Base-by-base conservation (phyloP, 2,329 filamentous ascomycete species). In the Plectosphaerella cucumerina region DNA sequence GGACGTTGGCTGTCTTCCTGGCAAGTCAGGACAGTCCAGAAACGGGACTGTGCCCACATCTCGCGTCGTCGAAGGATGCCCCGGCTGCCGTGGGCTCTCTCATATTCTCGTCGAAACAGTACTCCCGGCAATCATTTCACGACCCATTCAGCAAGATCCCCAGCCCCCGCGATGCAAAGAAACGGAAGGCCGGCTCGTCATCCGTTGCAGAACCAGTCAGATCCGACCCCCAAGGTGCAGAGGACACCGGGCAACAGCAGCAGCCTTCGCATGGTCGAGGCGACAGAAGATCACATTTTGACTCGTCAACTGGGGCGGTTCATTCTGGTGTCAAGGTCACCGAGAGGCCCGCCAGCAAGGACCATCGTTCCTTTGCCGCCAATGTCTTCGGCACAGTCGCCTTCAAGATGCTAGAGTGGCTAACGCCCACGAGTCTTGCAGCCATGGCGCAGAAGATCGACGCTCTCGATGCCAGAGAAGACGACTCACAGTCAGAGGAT, bases 11-110 rank as follows among this genome's bases (percentile, higher is more conserved):
- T 12, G 81, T 89, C 50, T 89, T 89, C 61, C 77, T 96, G 47
- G 89, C 90, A 10, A 89, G 86, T 60, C 85, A 90, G 62, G 87
- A 92, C 59, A 83, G 94, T 57, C 84, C 90, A 0, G 84, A 89
- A 55, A 76, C 72, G 52, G 82, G 81, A 3, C 72, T 96, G 1
- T 96, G 90, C 47, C 76, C 76, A 1, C 65, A 71, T 20, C 65
- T 82, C 15, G 67, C 68, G 44, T 64, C 68, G 5, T 66, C 73
- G 1, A 71, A 70, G 47, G 66, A 69, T 15, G 66, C 73, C 0
- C 71, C 76, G 5, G 71, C 75, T 22, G 71, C 76, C 9, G 57
- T 76, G 26, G 72, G 70, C 51, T 75, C 74, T 15, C 67, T 83
- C 14, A 62, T 74, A 34, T 77, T 83, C 58, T 60, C 64, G 17